These are phyloP conservation scores for Pascua guehoae DNA, from an alignment of 1,284 basidiomycete species.

Conservation along the genomic window DNA sequence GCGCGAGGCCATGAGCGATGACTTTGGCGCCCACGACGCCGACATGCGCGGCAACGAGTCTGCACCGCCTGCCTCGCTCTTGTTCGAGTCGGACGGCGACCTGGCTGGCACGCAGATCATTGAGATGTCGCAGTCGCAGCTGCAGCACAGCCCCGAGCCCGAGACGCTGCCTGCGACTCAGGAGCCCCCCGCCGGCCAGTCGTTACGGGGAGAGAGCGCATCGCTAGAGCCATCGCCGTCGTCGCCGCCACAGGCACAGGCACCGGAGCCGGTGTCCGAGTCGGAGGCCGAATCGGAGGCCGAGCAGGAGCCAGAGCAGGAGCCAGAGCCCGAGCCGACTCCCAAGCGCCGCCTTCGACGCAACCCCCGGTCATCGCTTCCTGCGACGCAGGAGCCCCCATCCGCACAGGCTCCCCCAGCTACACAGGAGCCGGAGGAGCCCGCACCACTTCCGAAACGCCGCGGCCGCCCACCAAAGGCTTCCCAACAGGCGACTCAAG, in stretches of 20 bases:
- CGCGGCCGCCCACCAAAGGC: background rate
- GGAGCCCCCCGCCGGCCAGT: background rate
- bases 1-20: constrained; percentile 17
- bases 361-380: too few species aligned
- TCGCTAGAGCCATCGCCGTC: too few species aligned
- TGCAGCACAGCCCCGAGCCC: background rate
- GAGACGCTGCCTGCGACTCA: background rate
- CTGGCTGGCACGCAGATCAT: constrained; percentile 6
- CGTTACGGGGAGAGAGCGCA: too few species aligned
- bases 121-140: background rate
- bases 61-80: background rate
- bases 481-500: background rate
- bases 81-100: background rate
- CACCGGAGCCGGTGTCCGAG: too few species aligned
- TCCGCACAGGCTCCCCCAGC: background rate
- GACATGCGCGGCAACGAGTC: background rate
- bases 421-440: background rate
- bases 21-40: constrained; percentile 2
- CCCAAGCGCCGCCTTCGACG: too few species aligned
- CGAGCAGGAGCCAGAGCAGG: background rate
- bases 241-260: too few species aligned
- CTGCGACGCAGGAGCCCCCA: too few species aligned
- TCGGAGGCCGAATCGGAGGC: background rate
- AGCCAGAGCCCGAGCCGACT: background rate
- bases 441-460: background rate